phyloP scores from a whole-genome alignment of 768 basidiomycete genomes.

The Pholiota microspora region DNA sequence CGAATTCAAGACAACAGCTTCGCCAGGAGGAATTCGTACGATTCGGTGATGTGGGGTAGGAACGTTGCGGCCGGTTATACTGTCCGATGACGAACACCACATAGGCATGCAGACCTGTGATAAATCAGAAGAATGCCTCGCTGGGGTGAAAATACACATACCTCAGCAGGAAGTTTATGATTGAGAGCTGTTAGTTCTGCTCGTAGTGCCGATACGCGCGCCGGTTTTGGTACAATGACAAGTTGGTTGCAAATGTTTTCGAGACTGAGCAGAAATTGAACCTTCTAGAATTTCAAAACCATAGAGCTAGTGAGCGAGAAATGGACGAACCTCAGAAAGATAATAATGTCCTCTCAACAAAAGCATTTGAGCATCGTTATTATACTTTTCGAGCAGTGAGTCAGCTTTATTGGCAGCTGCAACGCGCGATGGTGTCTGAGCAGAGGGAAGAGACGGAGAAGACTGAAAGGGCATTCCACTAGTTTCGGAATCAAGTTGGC shows the following conservation, averaged over 20 bases:
- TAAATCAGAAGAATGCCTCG: background rate
- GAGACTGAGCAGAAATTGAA: constrained; percentile 83
- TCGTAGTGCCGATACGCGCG: constrained; percentile 92
- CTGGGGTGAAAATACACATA: constrained; percentile 26
- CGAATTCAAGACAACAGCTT: constrained; percentile 96
- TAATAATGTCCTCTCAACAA: constrained; percentile 86
- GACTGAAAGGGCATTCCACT: constrained; percentile 59
- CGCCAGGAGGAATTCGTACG: constrained; percentile 95
- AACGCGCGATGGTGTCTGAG: constrained; percentile 42
- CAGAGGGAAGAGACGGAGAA: constrained; percentile 62
- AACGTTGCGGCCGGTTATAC: constrained; percentile 33
- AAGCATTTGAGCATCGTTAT: constrained; percentile 61
- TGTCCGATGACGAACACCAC: constrained; percentile 80
- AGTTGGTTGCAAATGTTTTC: constrained; percentile 93
- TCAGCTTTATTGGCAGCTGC: constrained; percentile 47
- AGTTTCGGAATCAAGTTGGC: constrained; percentile 55
- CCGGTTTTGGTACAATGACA: constrained; percentile 88
- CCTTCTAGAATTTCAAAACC: constrained; percentile 38
- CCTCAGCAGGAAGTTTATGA: constrained; percentile 95
- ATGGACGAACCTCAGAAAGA: constrained; percentile 68
- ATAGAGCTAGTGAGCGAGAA: constrained; percentile 7
- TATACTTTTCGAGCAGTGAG: constrained; percentile 64
- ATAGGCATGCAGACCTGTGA: constrained; percentile 80
- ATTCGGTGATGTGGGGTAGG: constrained; percentile 86
- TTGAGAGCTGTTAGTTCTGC: constrained; percentile 95